phyloP scores from a whole-genome alignment of 2,329 filamentous ascomycete species.

The Aquanectria penicillioides region DNA sequence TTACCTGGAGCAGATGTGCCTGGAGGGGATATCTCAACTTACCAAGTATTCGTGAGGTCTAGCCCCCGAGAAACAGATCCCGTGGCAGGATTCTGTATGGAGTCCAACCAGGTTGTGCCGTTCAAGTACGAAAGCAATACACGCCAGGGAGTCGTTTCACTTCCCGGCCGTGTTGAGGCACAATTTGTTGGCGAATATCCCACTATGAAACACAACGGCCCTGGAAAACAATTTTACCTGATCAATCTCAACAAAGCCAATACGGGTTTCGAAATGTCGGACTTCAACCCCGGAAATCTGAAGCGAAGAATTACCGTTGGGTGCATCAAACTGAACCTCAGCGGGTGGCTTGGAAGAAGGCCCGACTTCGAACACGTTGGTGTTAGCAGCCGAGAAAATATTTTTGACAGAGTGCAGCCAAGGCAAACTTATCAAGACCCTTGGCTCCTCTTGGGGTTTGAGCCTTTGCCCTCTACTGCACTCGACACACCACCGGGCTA shows the following conservation, averaged over 20 bases:
- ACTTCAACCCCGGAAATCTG: neutral
- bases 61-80: neutral
- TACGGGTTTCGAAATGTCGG: neutral
- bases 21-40: neutral
- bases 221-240: neutral
- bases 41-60: neutral
- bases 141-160: neutral
- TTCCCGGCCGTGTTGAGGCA: neutral
- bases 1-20: neutral
- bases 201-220: neutral
- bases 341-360: slow-evolving; percentile 3
- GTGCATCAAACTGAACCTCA: neutral
- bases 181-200: neutral
- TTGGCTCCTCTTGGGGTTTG: neutral
- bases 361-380: no score
- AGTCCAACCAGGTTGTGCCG: neutral
- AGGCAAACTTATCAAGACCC: neutral
- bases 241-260: neutral
- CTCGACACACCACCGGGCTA: neutral
- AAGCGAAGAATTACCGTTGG: neutral
- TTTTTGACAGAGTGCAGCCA: neutral
- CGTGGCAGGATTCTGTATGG: neutral
- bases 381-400: neutral
- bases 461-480: neutral
- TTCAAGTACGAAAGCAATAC: neutral